phyloP scores from a whole-genome alignment of 305 asterid genomes.

The Solanum aculeatissimum region DNA sequence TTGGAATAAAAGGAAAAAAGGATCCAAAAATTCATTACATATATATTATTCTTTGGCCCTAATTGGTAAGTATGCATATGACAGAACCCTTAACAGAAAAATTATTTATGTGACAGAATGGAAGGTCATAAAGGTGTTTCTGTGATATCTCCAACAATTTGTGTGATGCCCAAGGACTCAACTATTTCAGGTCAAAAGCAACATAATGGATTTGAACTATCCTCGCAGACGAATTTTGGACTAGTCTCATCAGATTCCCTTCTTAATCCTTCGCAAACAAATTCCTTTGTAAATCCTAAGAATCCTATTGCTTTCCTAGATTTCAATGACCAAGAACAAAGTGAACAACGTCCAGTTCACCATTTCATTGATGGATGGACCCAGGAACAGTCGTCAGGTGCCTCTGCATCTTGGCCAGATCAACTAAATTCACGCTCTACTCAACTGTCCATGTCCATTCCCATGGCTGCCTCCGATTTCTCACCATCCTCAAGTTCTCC shows the following conservation, averaged over 20 bases:
- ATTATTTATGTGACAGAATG: slow-evolving; percentile 19
- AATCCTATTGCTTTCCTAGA: slow-evolving; percentile 30
- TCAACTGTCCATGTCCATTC: slow-evolving; percentile 84
- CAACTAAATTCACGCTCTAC: slow-evolving; percentile 73
- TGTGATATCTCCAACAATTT: slow-evolving; percentile 16
- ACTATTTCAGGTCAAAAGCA: slow-evolving; percentile 40
- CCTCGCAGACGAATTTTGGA: slow-evolving; percentile 39
- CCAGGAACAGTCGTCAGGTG: slow-evolving; percentile 34
- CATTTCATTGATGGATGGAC: slow-evolving; percentile 61
- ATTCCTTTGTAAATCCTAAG: slow-evolving; percentile 29
- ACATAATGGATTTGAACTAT: slow-evolving; percentile 26
- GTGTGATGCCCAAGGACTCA: slow-evolving; percentile 26
- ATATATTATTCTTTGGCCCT: not conserved
- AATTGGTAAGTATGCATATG: not conserved
- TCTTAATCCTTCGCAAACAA: slow-evolving; percentile 48
- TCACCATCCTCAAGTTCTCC: slow-evolving; percentile 45
- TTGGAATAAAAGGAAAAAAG: not conserved
- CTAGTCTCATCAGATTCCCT: slow-evolving; percentile 48
- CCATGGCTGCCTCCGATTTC: slow-evolving; percentile 40
- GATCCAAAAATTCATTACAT: not conserved
- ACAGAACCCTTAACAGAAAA: not conserved
- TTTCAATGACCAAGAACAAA: slow-evolving; percentile 24
- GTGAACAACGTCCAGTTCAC: slow-evolving; percentile 29
- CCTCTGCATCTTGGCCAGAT: slow-evolving; percentile 39
- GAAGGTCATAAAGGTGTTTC: slow-evolving; percentile 41